phyloP scores from a whole-genome alignment of 164 flowering plant genomes.

The Cinnamomum micranthum region DNA sequence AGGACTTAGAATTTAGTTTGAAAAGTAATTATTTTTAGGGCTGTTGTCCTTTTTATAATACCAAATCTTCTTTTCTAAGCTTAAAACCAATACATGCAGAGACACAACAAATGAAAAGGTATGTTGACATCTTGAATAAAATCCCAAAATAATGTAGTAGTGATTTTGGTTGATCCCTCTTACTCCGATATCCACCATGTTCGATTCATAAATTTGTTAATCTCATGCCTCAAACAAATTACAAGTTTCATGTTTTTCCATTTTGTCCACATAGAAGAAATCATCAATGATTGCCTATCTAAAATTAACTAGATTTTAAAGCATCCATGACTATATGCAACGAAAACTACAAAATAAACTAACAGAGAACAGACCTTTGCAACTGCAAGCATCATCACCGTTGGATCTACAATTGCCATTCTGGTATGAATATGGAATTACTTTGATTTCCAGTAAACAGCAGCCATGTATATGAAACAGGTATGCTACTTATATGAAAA shows the following conservation, averaged over 20 bases:
- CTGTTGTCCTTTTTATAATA: too few species aligned
- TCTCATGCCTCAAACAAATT: neutral
- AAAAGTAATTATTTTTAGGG: too few species aligned
- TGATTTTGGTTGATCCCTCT: too few species aligned
- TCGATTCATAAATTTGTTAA: neutral
- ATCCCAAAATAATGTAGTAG: too few species aligned
- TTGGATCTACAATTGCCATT: too few species aligned
- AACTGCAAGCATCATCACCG: neutral
- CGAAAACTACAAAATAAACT: neutral
- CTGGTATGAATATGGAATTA: neutral
- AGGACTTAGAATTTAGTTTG: too few species aligned
- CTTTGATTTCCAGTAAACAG: neutral
- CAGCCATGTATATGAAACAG: neutral
- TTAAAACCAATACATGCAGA: too few species aligned
- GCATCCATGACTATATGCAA: neutral
- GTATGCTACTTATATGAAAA: neutral
- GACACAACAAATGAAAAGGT: too few species aligned
- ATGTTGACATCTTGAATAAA: too few species aligned
- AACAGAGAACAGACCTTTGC: constrained; percentile 1
- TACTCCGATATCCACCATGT: neutral
- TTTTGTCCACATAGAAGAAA: neutral
- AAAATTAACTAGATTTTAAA: neutral
- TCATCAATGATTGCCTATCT: neutral
- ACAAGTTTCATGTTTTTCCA: neutral
- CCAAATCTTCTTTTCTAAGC: too few species aligned